These are phyloP conservation scores for Phytophthora kernoviae DNA, from an alignment of 352 stramenopile genomes.

Conservation along the genomic window DNA sequence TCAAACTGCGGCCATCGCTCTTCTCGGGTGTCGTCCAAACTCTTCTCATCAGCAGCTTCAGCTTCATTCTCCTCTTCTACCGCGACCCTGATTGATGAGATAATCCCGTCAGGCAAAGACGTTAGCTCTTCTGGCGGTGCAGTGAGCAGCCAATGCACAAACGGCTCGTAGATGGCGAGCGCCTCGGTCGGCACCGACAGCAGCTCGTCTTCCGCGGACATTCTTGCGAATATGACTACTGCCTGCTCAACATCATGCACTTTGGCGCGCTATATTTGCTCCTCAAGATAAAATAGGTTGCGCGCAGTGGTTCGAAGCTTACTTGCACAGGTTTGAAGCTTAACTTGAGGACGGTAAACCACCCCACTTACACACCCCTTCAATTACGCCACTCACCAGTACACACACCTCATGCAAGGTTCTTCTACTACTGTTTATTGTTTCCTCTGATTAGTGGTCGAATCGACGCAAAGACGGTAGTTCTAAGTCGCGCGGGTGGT, in stretches of 20 bases:
- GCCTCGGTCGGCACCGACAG: conserved; percentile 39
- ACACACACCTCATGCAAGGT: not conserved
- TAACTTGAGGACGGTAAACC: not conserved
- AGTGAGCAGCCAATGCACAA: conserved; percentile 66
- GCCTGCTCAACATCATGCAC: conserved; percentile 10
- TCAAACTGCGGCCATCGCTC: conserved; percentile 16
- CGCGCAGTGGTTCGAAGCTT: not conserved
- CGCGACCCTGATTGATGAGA: conserved; percentile 1
- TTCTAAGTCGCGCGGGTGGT: conserved; percentile 22
- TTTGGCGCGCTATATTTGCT: conserved; percentile 23
- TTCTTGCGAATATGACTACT: conserved; percentile 17
- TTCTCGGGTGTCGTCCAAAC: conserved; percentile 1
- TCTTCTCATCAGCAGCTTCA: not conserved
- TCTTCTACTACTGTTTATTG: conserved; percentile 21
- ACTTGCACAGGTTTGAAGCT: too few species aligned
- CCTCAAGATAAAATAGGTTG: conserved; percentile 5
- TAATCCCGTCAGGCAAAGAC: conserved; percentile 27
- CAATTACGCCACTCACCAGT: not conserved
- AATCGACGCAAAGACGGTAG: conserved; percentile 24
- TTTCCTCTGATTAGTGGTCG: conserved; percentile 23
- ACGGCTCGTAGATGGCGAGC: conserved; percentile 51
- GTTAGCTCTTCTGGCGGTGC: conserved; percentile 50
- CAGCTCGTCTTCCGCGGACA: conserved; percentile 20
- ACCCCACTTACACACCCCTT: not conserved
- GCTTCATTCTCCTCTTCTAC: conserved; percentile 4